Base-by-base conservation (phyloP, 306 rosid genomes). In the Cicer yamashitae region DNA sequence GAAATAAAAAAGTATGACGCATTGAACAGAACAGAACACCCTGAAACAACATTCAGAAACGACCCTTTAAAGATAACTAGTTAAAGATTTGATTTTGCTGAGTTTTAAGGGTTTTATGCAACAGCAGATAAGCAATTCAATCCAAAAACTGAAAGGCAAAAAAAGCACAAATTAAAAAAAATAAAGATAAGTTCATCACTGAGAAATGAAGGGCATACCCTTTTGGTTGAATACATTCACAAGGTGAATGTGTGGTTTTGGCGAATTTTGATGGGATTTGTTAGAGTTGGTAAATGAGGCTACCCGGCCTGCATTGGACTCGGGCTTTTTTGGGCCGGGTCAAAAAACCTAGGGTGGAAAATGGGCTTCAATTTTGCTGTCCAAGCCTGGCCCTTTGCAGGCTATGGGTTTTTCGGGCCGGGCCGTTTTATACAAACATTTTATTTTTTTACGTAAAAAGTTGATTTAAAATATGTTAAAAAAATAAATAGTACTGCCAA, bases 41-140 rank as follows among this genome's bases (percentile, higher is more conserved):
- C 72, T 67, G 73, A 79, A 74, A 74, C 67, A 67, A 67, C 73
- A 79, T 10, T 6, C n/a, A 77, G 7, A 75, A 66, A 71, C 7
- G 6, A 80, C 56, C 69, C 70, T 43, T 57, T 66, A 18, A 69
- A 76, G 59, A 76, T 57, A 48, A 76, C 20, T 51, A 62, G 39
- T 20, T 54, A 69, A 79, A 78, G 9, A 38, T 13, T 41, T 15
- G 59, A 44, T 67, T 67, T 67, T 76, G 20, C n/a, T n/a, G 2
- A 25, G 20, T 30, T 14, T 66, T 25, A 1, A 10, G 74, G 22
- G 22, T 14, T 13, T 3, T 44, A 7, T n/a, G 50, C 48, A 30
- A 76, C 10, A 54, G 34, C 7, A 56, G 14, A 38, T 54, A 43
- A 66, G 39, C 47, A 76, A 76, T 76, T 76, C 73, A 40, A 41